A percentile compares a stretch with the other conserved stretches of the same genome.
Conservation (phyloP, 208 protist species). For the Endotrypanum monterogeii region DNA sequence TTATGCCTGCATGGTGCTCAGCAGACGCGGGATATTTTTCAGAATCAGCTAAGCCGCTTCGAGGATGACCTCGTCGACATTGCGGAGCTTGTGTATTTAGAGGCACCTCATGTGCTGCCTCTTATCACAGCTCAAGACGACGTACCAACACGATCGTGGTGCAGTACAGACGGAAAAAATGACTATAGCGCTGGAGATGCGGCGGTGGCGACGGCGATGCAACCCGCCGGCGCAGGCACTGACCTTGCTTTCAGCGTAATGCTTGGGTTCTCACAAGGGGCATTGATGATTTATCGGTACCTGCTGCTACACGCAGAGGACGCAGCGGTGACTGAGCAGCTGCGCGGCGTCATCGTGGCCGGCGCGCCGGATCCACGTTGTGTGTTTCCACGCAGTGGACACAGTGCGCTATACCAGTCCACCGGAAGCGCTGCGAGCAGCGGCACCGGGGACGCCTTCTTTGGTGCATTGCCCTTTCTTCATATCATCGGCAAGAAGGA, state of each 20-base stretch:
- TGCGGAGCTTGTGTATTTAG: slow-evolving; percentile 61
- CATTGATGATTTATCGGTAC: slow-evolving; percentile 65
- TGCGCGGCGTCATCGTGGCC: slow-evolving; percentile 58
- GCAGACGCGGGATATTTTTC: slow-evolving; percentile 86
- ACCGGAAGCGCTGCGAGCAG: not conserved
- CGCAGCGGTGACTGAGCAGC: slow-evolving; percentile 10
- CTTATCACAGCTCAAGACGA: slow-evolving; percentile 43
- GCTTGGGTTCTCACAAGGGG: slow-evolving; percentile 88
- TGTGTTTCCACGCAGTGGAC: slow-evolving; percentile 22
- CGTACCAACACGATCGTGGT: slow-evolving; percentile 67
- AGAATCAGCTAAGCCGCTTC: slow-evolving; percentile 75
- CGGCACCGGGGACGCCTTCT: slow-evolving; percentile 10
- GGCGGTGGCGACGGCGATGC: slow-evolving; percentile 41
- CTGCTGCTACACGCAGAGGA: slow-evolving; percentile 43
- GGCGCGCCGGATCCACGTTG: slow-evolving; percentile 65
- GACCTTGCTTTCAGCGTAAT: slow-evolving; percentile 41
- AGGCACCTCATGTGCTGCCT: slow-evolving; percentile 62
- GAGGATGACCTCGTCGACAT: slow-evolving; percentile 35
- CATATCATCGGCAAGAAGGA: slow-evolving; percentile 85
- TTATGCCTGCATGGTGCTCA: slow-evolving; percentile 80
- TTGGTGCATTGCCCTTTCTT: slow-evolving; percentile 63
- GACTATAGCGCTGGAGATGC: slow-evolving; percentile 59
- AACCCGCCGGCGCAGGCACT: slow-evolving; percentile 34
- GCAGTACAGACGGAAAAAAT: slow-evolving; percentile 15
- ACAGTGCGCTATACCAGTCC: slow-evolving; percentile 1